Conservation (phyloP, 345 rosid species). For the Xanthoceras sorbifolium region DNA sequence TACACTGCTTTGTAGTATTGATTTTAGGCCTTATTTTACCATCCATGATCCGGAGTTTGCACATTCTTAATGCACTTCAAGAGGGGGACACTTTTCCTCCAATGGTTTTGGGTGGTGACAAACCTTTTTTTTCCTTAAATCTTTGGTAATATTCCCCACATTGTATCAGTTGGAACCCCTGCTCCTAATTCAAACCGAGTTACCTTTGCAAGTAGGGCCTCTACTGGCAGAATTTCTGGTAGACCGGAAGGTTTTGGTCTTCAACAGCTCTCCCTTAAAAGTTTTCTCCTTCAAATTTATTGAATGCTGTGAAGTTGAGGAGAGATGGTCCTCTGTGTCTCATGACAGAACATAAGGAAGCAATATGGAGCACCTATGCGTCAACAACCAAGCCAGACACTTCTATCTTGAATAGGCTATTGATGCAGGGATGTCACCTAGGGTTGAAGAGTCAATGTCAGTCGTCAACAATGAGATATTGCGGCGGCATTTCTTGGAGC, state of each 20-base stretch:
- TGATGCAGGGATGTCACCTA: conserved; percentile 93
- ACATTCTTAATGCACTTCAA: conserved; percentile 60
- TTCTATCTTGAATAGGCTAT: conserved; percentile 85
- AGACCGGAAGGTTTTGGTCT: conserved; percentile 75
- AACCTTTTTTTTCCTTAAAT: conserved; percentile 92
- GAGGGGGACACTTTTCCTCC: conserved; percentile 90
- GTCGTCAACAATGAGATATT: conserved; percentile 95
- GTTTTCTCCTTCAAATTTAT: conserved; percentile 82
- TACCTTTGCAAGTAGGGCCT: conserved; percentile 56
- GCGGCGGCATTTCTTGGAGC: conserved; percentile 95
- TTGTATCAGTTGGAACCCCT: conserved; percentile 91
- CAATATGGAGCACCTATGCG: conserved; percentile 83
- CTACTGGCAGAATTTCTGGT: conserved; percentile 68
- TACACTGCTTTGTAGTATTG: conserved; percentile 79
- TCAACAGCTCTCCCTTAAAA: conserved; percentile 78
- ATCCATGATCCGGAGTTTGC: conserved; percentile 92
- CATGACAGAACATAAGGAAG: conserved; percentile 99
- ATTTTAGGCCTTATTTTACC: conserved; percentile 98
- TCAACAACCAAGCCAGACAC: conserved; percentile 94
- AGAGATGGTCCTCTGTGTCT: conserved; percentile 97
- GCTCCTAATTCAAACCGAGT: conserved; percentile 59
- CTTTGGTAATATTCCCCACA: conserved; percentile 77
- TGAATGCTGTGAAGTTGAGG: conserved; percentile 80
- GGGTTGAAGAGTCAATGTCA: conserved; percentile 98
- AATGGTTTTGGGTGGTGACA: conserved; percentile 92